These are phyloP conservation scores for Trichoderma hamatum DNA, from an alignment of 2,329 filamentous ascomycete species.

Conservation along the genomic window DNA sequence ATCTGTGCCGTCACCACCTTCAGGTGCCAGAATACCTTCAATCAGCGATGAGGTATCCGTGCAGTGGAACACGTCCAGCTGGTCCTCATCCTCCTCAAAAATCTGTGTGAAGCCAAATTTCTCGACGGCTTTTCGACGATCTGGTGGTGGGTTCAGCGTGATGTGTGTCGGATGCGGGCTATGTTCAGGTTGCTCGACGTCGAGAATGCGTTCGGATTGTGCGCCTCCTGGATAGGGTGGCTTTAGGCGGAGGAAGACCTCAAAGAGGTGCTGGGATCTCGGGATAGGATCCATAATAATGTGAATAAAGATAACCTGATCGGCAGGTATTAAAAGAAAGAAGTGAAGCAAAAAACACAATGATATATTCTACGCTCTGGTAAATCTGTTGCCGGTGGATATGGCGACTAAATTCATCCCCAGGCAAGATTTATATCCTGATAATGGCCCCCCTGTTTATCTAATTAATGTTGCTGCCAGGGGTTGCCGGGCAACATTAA, in stretches of 20 bases:
- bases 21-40: conserved; percentile 75
- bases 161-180: conserved; percentile 65
- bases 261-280: conserved; percentile 67
- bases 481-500: conserved; percentile 18
- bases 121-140: conserved; percentile 86
- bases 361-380: conserved; percentile 23
- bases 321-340: not conserved
- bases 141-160: conserved; percentile 77
- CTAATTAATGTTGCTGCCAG: not conserved
- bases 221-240: conserved; percentile 58
- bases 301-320: not conserved
- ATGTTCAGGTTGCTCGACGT: conserved; percentile 65
- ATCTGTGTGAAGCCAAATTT: conserved; percentile 93
- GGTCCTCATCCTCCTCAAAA: conserved; percentile 82
- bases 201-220: conserved; percentile 69
- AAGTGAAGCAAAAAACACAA: not conserved
- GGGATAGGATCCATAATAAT: conserved; percentile 33
- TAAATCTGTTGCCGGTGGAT: not conserved
- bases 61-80: conserved; percentile 84
- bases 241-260: conserved; percentile 86
- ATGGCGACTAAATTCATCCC: not conserved
- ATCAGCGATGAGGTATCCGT: conserved; percentile 75
- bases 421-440: not conserved
- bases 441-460: conserved; percentile 20
- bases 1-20: conserved; percentile 79